Percentiles rank a stretch among this genome's conserved stretches.
Conservation (phyloP, 306 rosid species). For the Casuarina glauca region DNA sequence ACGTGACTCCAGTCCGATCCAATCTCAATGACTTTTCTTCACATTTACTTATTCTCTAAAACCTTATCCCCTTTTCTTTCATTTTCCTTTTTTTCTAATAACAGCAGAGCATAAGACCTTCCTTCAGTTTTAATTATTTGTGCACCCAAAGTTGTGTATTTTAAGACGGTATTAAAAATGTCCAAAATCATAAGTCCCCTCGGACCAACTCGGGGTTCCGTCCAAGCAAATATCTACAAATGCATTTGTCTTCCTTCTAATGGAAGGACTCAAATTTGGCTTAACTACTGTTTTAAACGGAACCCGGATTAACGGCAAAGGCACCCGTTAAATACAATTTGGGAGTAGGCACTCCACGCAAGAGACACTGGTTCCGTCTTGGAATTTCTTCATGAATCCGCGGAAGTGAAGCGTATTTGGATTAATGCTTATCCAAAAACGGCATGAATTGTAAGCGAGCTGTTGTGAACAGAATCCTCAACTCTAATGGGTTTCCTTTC, state of each 20-base stretch:
- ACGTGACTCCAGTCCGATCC: too few species aligned
- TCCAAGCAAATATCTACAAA: not conserved
- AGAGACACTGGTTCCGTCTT: not conserved
- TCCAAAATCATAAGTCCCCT: not conserved
- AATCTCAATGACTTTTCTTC: too few species aligned
- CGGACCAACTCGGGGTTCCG: not conserved
- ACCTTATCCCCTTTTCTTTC: not conserved
- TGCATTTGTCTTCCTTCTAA: not conserved
- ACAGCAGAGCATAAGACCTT: not conserved
- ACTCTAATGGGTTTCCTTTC: not conserved
- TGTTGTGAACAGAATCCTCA: not conserved
- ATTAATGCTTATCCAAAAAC: not conserved
- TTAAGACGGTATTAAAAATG: not conserved
- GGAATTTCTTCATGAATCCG: not conserved
- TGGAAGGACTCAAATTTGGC: not conserved
- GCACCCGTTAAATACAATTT: not conserved
- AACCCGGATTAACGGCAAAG: constrained; percentile 3
- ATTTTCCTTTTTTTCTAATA: not conserved
- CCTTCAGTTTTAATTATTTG: not conserved
- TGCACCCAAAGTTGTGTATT: too few species aligned
- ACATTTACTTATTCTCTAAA: too few species aligned
- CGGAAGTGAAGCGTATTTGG: not conserved
- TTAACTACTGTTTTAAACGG: not conserved
- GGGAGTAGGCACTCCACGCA: not conserved
- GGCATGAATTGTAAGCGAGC: not conserved